Evolutionary conservation across 2,329 filamentous ascomycete genomes (phyloP).

Genomic region (Aureobasidium sp.): DNA sequence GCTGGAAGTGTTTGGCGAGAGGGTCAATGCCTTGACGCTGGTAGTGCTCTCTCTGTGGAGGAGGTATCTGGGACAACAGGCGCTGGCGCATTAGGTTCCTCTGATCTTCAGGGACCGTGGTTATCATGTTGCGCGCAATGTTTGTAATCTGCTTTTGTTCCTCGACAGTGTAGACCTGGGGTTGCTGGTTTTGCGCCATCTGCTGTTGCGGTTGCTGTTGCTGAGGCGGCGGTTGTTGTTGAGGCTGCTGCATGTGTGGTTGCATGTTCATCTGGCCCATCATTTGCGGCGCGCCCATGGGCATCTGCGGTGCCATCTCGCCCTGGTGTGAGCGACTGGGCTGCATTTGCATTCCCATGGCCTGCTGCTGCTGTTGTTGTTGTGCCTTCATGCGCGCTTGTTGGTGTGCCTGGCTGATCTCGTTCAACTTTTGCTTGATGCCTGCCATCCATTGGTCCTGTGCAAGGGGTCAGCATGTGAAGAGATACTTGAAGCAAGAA

Average conservation of each 20-base stretch:
- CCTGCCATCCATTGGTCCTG: conserved; percentile 17
- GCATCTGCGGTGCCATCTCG: conserved; percentile 38
- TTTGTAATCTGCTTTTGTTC: conserved; percentile 40
- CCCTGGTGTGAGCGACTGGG: conserved; percentile 33
- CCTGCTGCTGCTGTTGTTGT: conserved; percentile 10
- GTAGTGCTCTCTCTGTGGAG: conserved; percentile 42
- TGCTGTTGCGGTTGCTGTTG: conserved; percentile 21
- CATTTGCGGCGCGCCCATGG: conserved; percentile 41
- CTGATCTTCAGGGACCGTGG: conserved; percentile 38
- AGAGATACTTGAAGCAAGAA: neutral
- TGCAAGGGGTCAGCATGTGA: neutral
- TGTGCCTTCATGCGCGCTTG: conserved; percentile 13
- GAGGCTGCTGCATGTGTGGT: conserved; percentile 24
- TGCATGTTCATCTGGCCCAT: conserved; percentile 42
- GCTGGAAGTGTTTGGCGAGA: conserved; percentile 25
- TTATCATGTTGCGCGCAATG: conserved; percentile 42
- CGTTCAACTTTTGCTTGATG: conserved; percentile 17
- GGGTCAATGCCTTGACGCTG: conserved; percentile 42
- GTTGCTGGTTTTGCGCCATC: conserved; percentile 18
- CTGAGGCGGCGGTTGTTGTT: conserved; percentile 14
- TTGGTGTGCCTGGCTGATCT: conserved; percentile 14
- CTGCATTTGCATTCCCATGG: conserved; percentile 29
- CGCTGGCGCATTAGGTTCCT: conserved; percentile 40
- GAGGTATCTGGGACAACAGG: conserved; percentile 40
- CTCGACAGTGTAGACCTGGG: conserved; percentile 28